Evolutionary conservation across 2,329 filamentous ascomycete genomes (phyloP).

Genomic region (Aspergillus sergii): DNA sequence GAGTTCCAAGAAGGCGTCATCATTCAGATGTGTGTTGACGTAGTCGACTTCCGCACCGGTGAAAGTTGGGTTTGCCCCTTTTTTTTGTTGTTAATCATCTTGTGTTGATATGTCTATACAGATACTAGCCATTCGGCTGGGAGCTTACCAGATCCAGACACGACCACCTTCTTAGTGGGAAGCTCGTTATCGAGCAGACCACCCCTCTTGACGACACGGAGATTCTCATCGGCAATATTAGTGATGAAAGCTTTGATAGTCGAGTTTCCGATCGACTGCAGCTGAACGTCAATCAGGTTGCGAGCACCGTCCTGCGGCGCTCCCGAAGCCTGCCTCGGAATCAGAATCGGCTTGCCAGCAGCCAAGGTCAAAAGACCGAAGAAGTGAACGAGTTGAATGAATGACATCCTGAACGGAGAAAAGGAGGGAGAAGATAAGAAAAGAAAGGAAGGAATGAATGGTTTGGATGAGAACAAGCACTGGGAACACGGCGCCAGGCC

Average conservation of each 20-base stretch:
- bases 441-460: constrained; percentile 8
- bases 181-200: constrained; percentile 15
- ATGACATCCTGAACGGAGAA: constrained; percentile 14
- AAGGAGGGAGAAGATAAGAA: not conserved
- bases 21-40: constrained; percentile 13
- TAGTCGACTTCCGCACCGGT: constrained; percentile 16
- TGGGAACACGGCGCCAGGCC: not conserved
- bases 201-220: constrained; percentile 18
- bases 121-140: too few relatives aligned
- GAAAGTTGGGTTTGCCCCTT: constrained; percentile 14
- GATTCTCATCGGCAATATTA: constrained; percentile 11
- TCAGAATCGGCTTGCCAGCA: constrained; percentile 22
- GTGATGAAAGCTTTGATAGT: constrained; percentile 16
- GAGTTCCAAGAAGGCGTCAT: constrained; percentile 16
- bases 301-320: constrained; percentile 15
- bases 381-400: constrained; percentile 17
- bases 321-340: constrained; percentile 16
- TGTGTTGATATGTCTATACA: not conserved
- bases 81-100: not conserved
- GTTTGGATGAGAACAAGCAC: not conserved
- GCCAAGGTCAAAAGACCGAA: constrained; percentile 18
- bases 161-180: constrained; percentile 18
- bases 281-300: constrained; percentile 12
- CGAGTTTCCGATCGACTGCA: constrained; percentile 16
- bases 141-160: constrained; percentile 14